phyloP scores from a whole-genome alignment of 306 rosid genomes.

The Vigna unguiculata region DNA sequence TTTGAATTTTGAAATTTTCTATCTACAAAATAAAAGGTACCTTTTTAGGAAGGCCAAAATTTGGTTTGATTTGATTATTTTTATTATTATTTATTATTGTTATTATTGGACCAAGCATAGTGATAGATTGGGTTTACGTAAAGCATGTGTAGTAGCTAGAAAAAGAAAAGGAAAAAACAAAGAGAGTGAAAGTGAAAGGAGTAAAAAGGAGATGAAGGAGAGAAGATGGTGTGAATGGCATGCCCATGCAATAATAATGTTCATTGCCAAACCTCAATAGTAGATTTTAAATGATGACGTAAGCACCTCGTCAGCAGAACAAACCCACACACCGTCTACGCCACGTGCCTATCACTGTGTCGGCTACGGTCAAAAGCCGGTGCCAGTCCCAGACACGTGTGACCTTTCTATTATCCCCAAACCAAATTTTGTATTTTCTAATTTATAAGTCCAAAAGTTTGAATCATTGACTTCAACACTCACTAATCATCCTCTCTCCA shows the following conservation, averaged over 20 bases:
- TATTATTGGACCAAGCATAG: slow-evolving; percentile 8
- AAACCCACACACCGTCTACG: slow-evolving; percentile 32
- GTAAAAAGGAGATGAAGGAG: slow-evolving; percentile 28
- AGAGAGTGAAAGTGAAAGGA: slow-evolving; percentile 36
- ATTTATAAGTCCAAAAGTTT: slow-evolving; percentile 47
- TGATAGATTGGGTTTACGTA: slow-evolving; percentile 34
- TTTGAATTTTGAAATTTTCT: too few species aligned
- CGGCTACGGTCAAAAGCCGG: slow-evolving; percentile 86
- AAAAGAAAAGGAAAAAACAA: slow-evolving; percentile 10
- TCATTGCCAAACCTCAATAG: slow-evolving; percentile 17
- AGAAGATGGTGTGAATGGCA: neutral
- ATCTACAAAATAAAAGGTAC: neutral
- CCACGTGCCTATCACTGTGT: slow-evolving; percentile 57
- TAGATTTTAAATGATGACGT: slow-evolving; percentile 52
- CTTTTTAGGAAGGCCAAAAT: neutral
- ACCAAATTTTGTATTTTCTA: slow-evolving; percentile 26
- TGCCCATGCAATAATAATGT: slow-evolving; percentile 35
- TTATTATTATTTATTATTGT: neutral
- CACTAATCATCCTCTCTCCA: slow-evolving; percentile 13
- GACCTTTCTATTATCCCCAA: slow-evolving; percentile 43
- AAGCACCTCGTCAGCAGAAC: slow-evolving; percentile 41
- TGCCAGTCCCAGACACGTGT: slow-evolving; percentile 66
- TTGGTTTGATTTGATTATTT: neutral
- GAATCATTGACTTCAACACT: slow-evolving; percentile 59
- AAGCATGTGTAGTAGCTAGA: slow-evolving; percentile 19